Base-by-base conservation (phyloP, 768 basidiomycete species). In the Trametes maxima region DNA sequence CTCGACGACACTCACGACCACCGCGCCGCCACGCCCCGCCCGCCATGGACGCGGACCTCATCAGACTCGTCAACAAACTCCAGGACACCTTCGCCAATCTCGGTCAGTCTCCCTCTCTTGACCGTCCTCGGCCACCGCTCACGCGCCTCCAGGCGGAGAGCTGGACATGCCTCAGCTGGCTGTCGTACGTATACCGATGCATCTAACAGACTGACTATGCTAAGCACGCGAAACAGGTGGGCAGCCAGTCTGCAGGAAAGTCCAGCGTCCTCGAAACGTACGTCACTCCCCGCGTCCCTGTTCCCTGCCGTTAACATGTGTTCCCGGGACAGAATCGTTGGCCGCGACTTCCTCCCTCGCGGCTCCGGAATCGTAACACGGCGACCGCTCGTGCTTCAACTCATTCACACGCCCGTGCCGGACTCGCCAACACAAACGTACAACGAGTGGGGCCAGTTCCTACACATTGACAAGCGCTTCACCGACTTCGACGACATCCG, bases 201-300 rank as follows among this genome's bases (percentile, higher is more conserved):
- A 39, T 42, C 46, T 8, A 46, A 28, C 54, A 33, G 6, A 33
- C 19, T 59, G 3, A 13, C 65, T 53, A 21, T 17, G 39, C 40
- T 54, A 36, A 57, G 52, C 50, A 40, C 50, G 36, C 22, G 43
- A 57, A 48, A 7, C 69, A 95, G 94, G 94, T 98, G 69, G 95
- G 95, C 59, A 95, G 94, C 68, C 95, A 98, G 77, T 97, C 95
- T 42, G 88, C 94, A 35, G 95, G 95, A 63, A 98, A 97, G 79
- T 97, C 95, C 37, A 94, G 92, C 74, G 93, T 94, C 54, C 84
- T 98, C 57, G 95, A 98, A 78, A 98, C 91, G 94, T 94, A 68
- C 69, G 90, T 82, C 57, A 66, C 65, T 33, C 46, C 43, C 39
- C 21, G 28, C 35, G 2, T 21, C 45, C 42, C 33, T 17, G 12